These are phyloP conservation scores for Globisporangium paroecandrum DNA, from an alignment of 352 stramenopile species.

Conservation along the genomic window DNA sequence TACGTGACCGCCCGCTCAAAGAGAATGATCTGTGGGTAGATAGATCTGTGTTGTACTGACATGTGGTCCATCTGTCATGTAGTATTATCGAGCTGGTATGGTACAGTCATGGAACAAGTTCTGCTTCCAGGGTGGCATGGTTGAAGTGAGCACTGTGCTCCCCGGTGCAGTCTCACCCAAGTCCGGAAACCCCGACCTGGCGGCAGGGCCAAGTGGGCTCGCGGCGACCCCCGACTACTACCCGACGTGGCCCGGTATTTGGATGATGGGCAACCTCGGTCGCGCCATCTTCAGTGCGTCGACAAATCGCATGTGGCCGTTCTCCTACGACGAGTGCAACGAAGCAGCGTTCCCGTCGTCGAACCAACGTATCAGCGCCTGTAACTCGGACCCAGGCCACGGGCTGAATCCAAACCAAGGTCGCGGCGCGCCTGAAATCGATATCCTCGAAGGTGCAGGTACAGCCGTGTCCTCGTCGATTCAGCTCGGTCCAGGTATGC, in stretches of 20 bases:
- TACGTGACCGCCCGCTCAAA: neutral
- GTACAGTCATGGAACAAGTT: constrained; percentile 94
- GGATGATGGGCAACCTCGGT: constrained; percentile 95
- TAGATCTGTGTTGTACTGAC: constrained; percentile 20
- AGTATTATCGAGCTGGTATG: constrained; percentile 70
- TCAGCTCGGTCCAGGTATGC: constrained; percentile 81
- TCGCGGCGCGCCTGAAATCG: constrained; percentile 93
- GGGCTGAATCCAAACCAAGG: constrained; percentile 88
- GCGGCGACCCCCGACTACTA: constrained; percentile 60
- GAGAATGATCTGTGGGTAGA: constrained; percentile 6
- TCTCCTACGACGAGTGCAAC: constrained; percentile 93
- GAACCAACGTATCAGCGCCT: constrained; percentile 85
- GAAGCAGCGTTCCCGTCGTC: constrained; percentile 46
- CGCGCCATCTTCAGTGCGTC: constrained; percentile 93
- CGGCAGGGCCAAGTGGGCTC: constrained; percentile 47
- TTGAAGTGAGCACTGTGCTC: constrained; percentile 88
- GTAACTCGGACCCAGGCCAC: constrained; percentile 88
- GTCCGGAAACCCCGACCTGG: constrained; percentile 40
- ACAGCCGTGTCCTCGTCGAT: constrained; percentile 86
- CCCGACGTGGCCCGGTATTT: constrained; percentile 93
- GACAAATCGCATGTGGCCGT: constrained; percentile 95
- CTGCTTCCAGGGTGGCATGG: constrained; percentile 92
- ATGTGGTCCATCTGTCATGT: constrained; percentile 22
- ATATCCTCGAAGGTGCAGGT: constrained; percentile 91
- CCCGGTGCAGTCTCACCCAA: constrained; percentile 61